phyloP scores from a whole-genome alignment of 73 alveolate genomes.

The Effrenium voratum region DNA sequence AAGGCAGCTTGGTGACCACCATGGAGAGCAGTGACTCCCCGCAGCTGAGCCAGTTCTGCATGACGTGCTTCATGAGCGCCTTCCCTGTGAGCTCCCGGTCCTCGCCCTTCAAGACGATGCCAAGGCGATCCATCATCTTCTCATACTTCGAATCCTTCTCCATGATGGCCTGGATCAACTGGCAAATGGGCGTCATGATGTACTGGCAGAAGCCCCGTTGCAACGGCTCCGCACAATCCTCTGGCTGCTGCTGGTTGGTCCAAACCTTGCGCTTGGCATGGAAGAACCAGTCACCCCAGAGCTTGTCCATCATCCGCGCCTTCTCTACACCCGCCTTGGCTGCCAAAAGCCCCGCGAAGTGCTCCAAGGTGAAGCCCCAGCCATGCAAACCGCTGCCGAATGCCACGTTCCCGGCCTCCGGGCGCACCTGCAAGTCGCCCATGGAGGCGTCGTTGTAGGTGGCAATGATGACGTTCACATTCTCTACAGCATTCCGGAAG shows the following conservation, averaged over 20 bases:
- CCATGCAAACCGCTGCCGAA: slow-evolving; percentile 99
- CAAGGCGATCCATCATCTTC: slow-evolving; percentile 95
- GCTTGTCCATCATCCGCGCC: slow-evolving; percentile 95
- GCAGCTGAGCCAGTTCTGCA: slow-evolving; percentile 99
- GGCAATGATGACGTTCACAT: slow-evolving; percentile 98
- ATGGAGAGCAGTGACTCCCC: slow-evolving; percentile 99
- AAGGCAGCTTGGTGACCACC: slow-evolving; percentile 99
- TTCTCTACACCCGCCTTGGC: slow-evolving; percentile 94
- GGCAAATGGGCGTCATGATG: slow-evolving; percentile 74
- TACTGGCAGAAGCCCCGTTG: slow-evolving; percentile 96
- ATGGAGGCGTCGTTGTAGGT: slow-evolving; percentile 96
- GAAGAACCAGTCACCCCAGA: slow-evolving; percentile 97
- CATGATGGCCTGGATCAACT: slow-evolving; percentile 92
- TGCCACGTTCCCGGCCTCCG: slow-evolving; percentile 98
- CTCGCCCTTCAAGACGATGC: slow-evolving; percentile 95
- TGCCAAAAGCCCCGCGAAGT: slow-evolving; percentile 96
- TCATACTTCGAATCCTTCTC: slow-evolving; percentile 95
- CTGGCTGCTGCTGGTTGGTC: slow-evolving; percentile 95
- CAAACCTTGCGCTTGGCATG: slow-evolving; percentile 95
- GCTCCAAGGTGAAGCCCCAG: slow-evolving; percentile 98
- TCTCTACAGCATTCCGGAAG: slow-evolving; percentile 98
- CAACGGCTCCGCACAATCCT: slow-evolving; percentile 94
- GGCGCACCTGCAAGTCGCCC: slow-evolving; percentile 95
- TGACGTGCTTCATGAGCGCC: slow-evolving; percentile 96
- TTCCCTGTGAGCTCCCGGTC: slow-evolving; percentile 95